These are phyloP conservation scores for Diaporthe batatas DNA, from an alignment of 2,329 filamentous ascomycete genomes.

Conservation along the genomic window DNA sequence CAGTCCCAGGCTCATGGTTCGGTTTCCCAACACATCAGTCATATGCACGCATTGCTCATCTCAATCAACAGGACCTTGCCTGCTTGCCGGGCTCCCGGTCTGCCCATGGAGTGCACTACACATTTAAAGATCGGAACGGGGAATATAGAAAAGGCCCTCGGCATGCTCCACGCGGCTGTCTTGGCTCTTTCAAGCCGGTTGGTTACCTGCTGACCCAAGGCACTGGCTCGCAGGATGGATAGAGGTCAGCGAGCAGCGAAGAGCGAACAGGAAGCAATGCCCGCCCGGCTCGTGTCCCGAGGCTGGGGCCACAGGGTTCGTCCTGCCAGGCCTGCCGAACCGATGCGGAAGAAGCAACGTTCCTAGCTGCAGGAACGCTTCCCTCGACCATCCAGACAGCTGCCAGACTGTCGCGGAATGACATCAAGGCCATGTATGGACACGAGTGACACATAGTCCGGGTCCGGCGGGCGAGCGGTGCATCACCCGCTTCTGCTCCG, in stretches of 20 bases:
- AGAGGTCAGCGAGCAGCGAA: not conserved
- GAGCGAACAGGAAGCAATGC: not conserved
- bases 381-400: not conserved
- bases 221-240: constrained; percentile 2
- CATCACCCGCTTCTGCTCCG: not conserved
- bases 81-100: no score
- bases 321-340: not conserved
- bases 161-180: not conserved
- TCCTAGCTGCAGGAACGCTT: constrained; percentile 26
- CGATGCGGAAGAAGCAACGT: constrained; percentile 24
- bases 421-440: constrained; percentile 25
- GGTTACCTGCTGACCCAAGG: constrained; percentile 2
- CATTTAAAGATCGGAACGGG: not conserved
- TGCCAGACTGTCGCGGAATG: not conserved
- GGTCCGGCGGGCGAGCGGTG: not conserved
- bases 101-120: no score
- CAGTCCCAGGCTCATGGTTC: not conserved
- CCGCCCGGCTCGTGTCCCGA: constrained; percentile 19
- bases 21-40: constrained; percentile 7
- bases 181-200: not conserved
- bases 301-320: not conserved
- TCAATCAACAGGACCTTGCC: not conserved
- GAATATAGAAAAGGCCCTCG: not conserved
- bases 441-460: not conserved
- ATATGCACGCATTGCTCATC: constrained; percentile 7